phyloP scores from a whole-genome alignment of 106 monocot genomes.

The Dactylorhiza incarnata region DNA sequence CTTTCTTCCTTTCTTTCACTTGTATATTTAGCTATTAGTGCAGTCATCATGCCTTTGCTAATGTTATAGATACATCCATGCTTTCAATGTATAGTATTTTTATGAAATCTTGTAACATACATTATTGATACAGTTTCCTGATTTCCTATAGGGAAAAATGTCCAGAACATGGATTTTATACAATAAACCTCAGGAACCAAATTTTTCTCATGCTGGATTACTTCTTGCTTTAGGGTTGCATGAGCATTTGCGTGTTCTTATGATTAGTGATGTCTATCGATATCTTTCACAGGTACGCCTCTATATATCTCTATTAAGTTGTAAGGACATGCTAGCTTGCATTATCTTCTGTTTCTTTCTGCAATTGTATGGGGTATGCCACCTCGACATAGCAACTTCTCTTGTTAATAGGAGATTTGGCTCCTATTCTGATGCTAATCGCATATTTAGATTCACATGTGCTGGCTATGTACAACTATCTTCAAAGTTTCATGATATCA shows the following conservation, averaged over 20 bases:
- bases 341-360: background rate
- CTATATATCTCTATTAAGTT: background rate
- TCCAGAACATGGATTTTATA: constrained; percentile 90
- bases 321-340: background rate
- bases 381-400: background rate
- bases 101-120: background rate
- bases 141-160: constrained; percentile 65
- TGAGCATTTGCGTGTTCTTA: constrained; percentile 69
- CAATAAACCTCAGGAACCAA: constrained; percentile 83
- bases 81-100: background rate
- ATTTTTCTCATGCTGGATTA: constrained; percentile 79
- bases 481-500: too few species aligned
- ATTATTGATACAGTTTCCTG: constrained; percentile 4
- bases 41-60: background rate
- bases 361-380: background rate
- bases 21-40: background rate
- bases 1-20: background rate
- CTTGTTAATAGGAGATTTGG: constrained; percentile 1
- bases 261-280: constrained; percentile 63
- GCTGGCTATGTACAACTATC: too few species aligned
- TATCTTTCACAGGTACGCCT: constrained; percentile 66
- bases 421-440: too few species aligned
- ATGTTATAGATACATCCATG: background rate
- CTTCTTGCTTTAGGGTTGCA: constrained; percentile 91
- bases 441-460: too few species aligned